Base-by-base conservation (phyloP, 176 grass and related monocot genomes). In the Themeda triandra region DNA sequence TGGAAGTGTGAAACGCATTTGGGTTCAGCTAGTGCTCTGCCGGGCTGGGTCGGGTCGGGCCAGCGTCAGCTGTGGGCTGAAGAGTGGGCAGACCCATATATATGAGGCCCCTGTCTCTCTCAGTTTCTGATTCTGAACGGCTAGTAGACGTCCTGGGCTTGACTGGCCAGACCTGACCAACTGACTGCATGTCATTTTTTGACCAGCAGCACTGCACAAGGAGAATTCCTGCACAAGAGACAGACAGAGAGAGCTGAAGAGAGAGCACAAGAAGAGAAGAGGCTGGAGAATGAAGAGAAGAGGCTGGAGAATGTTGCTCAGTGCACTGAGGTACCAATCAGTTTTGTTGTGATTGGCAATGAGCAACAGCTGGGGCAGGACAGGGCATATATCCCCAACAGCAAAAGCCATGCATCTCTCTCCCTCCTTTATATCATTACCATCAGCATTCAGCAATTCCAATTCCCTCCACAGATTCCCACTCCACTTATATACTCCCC, bases 371-470 rank as follows among this genome's bases (percentile, higher is more conserved):
- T 67, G 33, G 66, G 32, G 12, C 45, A 48, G 41, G 42, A 11
- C 69, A 75, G 70, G 73, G 58, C 80, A 89, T 77, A 80, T 87
- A 92, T 68, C 81, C 89, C 40, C 76, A 70, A 51, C 63, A 48
- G 62, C 60, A 67, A 80, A 73, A 89, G 78, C 46, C 86, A 90
- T 93, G 75, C 87, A 90, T 77, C 87, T 82, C 85, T 69, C 78
- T 5, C 21, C 13, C 63, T 49, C 45, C 80, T 89, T 91, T 89
- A 68, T 87, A 89, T 92, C 51, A 54, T 54, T 19, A 54, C 7
- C 19, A 54, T 54, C 85, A 69, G 13, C 79, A 66, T 32, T 67
- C 73, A 35, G 10, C 77, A 37, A 81, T 70, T 70, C 80, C 73
- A 76, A 65, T 63, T 64, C 77, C 79, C 78, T 86, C 87, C 69